Percentiles rank a stretch among this genome's conserved stretches.
Conservation (phyloP, 1,284 basidiomycete species). For the Cryptococcus floricola region DNA sequence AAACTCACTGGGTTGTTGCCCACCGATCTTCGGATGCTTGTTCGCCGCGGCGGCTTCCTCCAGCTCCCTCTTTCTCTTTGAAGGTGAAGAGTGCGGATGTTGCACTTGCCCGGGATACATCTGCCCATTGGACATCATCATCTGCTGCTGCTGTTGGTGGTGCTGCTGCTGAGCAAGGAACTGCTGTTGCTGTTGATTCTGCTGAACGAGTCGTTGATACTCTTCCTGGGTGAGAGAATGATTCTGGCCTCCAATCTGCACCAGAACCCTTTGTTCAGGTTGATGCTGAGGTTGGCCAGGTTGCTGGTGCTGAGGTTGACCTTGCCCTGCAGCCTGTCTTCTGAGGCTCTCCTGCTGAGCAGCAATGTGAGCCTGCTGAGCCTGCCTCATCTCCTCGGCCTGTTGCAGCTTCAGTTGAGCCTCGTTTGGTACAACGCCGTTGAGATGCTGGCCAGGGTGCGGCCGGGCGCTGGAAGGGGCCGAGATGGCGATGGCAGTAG, state of each 20-base stretch:
- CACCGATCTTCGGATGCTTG: slow-evolving; percentile 14
- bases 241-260: not conserved
- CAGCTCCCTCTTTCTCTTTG: slow-evolving; percentile 16
- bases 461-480: slow-evolving; percentile 15
- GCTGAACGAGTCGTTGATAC: slow-evolving; percentile 3
- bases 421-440: not conserved
- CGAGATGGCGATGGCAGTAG: slow-evolving; percentile 15
- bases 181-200: slow-evolving; percentile 10
- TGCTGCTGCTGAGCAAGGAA: slow-evolving; percentile 5
- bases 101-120: slow-evolving; percentile 10
- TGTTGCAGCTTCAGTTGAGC: slow-evolving; percentile 8
- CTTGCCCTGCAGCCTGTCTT: not conserved
- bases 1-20: slow-evolving; percentile 19
- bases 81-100: not conserved
- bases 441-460: slow-evolving; percentile 1
- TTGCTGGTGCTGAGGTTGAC: not conserved
- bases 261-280: not conserved
- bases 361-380: slow-evolving; percentile 17
- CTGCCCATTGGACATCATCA: not conserved
- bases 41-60: slow-evolving; percentile 5
- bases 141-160: slow-evolving; percentile 3
- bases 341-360: slow-evolving; percentile 11
- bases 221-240: slow-evolving; percentile 8
- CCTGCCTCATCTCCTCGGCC: slow-evolving; percentile 16
- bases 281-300: not conserved